Conservation (phyloP, 148 eudicot genomes). For the Persicaria maculosa region DNA sequence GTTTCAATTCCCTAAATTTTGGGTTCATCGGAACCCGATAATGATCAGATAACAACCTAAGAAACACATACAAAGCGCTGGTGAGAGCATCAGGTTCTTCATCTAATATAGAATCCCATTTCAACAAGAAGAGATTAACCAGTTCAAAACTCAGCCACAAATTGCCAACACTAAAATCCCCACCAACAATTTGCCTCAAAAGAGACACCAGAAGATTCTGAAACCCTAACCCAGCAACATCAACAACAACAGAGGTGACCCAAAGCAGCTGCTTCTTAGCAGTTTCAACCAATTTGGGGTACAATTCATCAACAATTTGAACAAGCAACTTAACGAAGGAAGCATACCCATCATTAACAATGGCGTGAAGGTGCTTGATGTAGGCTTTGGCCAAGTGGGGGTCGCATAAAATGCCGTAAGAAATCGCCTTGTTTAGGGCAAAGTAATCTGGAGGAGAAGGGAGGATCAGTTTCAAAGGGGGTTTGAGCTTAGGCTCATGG, state of each 20-base stretch:
- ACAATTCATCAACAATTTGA: slow-evolving; percentile 54
- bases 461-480: slow-evolving; percentile 56
- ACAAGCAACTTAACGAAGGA: slow-evolving; percentile 41
- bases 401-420: slow-evolving; percentile 64
- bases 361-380: slow-evolving; percentile 66
- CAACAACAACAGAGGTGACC: slow-evolving; percentile 53
- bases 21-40: slow-evolving; percentile 30
- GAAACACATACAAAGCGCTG: slow-evolving; percentile 64
- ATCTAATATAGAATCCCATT: slow-evolving; percentile 67
- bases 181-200: slow-evolving; percentile 73
- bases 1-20: slow-evolving; percentile 37
- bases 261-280: slow-evolving; percentile 60
- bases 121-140: slow-evolving; percentile 34
- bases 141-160: slow-evolving; percentile 70
- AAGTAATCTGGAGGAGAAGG: slow-evolving; percentile 44
- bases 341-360: slow-evolving; percentile 64
- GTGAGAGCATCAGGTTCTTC: slow-evolving; percentile 56
- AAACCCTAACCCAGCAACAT: slow-evolving; percentile 55
- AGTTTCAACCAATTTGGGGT: slow-evolving; percentile 40
- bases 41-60: slow-evolving; percentile 70
- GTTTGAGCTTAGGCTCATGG: slow-evolving; percentile 41
- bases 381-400: slow-evolving; percentile 37
- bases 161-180: slow-evolving; percentile 70
- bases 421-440: slow-evolving; percentile 47
- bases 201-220: slow-evolving; percentile 62